These are phyloP conservation scores for Zygoascus biomembranicola DNA, from an alignment of 805 yeast species.

Conservation along the genomic window DNA sequence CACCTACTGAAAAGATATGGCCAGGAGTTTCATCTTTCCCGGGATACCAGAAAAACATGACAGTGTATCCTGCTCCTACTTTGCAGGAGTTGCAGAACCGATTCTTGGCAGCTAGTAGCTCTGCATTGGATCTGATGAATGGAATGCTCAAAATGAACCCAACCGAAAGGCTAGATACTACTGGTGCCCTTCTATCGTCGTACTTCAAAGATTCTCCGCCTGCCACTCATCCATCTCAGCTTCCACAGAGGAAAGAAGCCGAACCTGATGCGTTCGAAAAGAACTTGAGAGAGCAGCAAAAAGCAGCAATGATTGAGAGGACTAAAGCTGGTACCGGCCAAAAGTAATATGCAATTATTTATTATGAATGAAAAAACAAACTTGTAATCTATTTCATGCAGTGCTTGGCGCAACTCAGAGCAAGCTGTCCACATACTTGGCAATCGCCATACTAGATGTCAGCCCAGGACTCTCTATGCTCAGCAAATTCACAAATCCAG, in stretches of 20 bases:
- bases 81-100: constrained; percentile 70
- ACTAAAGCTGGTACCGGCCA: neutral
- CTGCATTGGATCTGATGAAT: constrained; percentile 67
- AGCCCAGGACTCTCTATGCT: constrained; percentile 91
- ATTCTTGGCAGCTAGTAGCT: constrained; percentile 84
- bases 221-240: constrained; percentile 56
- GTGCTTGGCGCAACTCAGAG: neutral
- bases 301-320: constrained; percentile 12
- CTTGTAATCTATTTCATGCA: too few relatives aligned
- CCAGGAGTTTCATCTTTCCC: constrained; percentile 80
- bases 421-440: constrained; percentile 46
- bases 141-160: constrained; percentile 75
- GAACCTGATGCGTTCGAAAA: constrained; percentile 14
- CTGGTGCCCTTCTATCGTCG: constrained; percentile 52
- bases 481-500: constrained; percentile 70
- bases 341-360: neutral
- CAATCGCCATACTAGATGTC: constrained; percentile 78
- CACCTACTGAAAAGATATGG: constrained; percentile 91
- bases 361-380: too few relatives aligned
- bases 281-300: constrained; percentile 11
- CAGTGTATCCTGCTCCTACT: constrained; percentile 76
- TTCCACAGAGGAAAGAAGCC: constrained; percentile 40
- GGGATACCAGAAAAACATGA: constrained; percentile 45
- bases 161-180: constrained; percentile 55
- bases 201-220: constrained; percentile 68